phyloP scores from a whole-genome alignment of 2,329 filamentous ascomycete genomes.

The Penicillium brasilianum region DNA sequence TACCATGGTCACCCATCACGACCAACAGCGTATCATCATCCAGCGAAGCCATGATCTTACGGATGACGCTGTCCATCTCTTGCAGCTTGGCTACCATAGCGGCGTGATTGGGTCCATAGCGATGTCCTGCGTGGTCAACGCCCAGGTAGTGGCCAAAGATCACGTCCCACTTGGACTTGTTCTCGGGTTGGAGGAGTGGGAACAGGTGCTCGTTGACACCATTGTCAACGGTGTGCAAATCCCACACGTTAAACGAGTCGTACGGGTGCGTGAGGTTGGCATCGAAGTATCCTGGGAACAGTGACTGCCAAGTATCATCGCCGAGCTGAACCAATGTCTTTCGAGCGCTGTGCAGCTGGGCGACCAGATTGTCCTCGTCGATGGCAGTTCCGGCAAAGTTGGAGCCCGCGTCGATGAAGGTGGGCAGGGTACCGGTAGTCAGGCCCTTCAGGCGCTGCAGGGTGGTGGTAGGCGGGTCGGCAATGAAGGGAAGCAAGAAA shows the following conservation, averaged over 20 bases:
- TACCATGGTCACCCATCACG: conserved; percentile 98
- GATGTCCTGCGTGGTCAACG: conserved; percentile 95
- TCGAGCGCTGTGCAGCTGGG: conserved; percentile 66
- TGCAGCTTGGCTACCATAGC: conserved; percentile 89
- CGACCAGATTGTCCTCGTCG: conserved; percentile 83
- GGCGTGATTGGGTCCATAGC: conserved; percentile 89
- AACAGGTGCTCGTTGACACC: conserved; percentile 86
- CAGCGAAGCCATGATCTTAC: conserved; percentile 70
- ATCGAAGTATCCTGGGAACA: conserved; percentile 95
- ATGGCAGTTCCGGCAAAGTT: conserved; percentile 96
- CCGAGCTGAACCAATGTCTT: conserved; percentile 89
- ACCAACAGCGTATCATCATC: conserved; percentile 88
- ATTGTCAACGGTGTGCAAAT: conserved; percentile 94
- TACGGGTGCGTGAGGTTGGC: conserved; percentile 83
- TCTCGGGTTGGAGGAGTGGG: conserved; percentile 72
- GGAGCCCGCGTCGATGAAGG: conserved; percentile 90
- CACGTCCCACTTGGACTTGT: conserved; percentile 82
- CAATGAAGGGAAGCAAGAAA: conserved; percentile 92
- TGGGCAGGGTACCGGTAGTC: conserved; percentile 92
- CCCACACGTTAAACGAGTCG: conserved; percentile 98
- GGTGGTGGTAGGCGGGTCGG: conserved; percentile 92
- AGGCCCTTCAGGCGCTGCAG: conserved; percentile 90
- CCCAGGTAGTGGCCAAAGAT: conserved; percentile 92
- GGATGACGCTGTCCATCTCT: conserved; percentile 86
- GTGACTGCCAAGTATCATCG: conserved; percentile 95